Evolutionary conservation across 1,284 basidiomycete species (phyloP).

Genomic region (Malassezia arunalokei): DNA sequence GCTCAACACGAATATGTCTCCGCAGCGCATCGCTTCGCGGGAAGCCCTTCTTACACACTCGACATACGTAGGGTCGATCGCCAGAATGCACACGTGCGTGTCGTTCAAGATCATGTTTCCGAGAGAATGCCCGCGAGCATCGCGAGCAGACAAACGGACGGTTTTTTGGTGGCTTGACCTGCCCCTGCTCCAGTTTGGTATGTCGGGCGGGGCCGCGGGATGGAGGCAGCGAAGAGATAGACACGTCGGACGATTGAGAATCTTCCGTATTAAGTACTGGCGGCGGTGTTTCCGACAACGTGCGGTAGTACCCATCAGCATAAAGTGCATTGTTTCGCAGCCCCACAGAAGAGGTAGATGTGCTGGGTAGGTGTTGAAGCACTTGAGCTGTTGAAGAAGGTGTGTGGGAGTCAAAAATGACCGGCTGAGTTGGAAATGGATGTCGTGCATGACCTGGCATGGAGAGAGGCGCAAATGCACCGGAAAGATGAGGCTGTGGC

Average conservation of each 20-base stretch:
- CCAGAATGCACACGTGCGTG: constrained; percentile 42
- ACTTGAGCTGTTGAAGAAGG: no score
- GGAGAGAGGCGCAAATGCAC: no score
- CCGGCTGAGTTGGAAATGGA: no score
- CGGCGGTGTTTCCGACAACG: no score
- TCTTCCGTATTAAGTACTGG: neutral
- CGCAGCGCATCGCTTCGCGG: constrained; percentile 42
- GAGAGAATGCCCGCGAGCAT: constrained; percentile 38
- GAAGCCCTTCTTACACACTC: constrained; percentile 41
- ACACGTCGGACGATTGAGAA: neutral
- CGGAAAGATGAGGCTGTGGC: no score
- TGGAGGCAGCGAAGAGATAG: neutral
- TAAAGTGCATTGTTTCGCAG: no score
- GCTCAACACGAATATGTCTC: constrained; percentile 29
- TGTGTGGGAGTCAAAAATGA: no score
- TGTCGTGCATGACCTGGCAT: no score
- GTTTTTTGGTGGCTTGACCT: constrained; percentile 7
- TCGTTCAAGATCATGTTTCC: constrained; percentile 43
- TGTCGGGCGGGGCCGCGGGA: neutral
- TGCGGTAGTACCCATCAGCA: no score
- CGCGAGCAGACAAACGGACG: constrained; percentile 36
- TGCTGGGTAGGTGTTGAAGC: no score
- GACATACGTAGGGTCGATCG: constrained; percentile 44
- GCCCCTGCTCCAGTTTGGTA: neutral
- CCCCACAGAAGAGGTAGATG: no score